Conservation (phyloP, 306 rosid genomes). For the Echinosophora koreensis region DNA sequence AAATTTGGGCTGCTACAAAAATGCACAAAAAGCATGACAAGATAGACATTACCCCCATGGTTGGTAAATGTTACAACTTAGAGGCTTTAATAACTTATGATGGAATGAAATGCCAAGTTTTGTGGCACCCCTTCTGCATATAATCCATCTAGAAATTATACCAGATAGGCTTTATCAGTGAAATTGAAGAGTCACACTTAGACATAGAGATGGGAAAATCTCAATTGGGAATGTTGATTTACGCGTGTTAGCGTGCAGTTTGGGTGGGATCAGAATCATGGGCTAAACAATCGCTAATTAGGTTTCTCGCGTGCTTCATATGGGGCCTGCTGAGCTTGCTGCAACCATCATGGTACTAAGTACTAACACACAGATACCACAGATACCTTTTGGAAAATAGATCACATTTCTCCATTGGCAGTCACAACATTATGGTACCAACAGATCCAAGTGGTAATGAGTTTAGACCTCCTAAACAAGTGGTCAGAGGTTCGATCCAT, state of each 20-base stretch:
- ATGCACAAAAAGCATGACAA: background rate
- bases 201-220: background rate
- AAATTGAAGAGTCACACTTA: background rate
- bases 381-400: too few species aligned
- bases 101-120: background rate
- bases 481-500: too few species aligned
- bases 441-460: too few species aligned
- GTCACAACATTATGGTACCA: too few species aligned
- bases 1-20: background rate
- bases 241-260: background rate
- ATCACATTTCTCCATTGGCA: too few species aligned
- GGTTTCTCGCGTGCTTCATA: constrained; percentile 43
- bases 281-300: constrained; percentile 18
- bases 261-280: constrained; percentile 13
- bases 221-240: background rate
- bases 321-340: constrained; percentile 10
- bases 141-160: background rate
- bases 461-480: too few species aligned
- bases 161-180: background rate
- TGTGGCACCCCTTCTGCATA: background rate
- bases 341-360: background rate
- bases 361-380: too few species aligned
- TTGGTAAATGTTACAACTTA: background rate
- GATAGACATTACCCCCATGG: background rate
- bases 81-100: too few species aligned